A percentile compares a stretch with the other conserved stretches of the same genome.
Evolutionary conservation across 306 rosid genomes (phyloP).

Genomic region (Inga laurina): DNA sequence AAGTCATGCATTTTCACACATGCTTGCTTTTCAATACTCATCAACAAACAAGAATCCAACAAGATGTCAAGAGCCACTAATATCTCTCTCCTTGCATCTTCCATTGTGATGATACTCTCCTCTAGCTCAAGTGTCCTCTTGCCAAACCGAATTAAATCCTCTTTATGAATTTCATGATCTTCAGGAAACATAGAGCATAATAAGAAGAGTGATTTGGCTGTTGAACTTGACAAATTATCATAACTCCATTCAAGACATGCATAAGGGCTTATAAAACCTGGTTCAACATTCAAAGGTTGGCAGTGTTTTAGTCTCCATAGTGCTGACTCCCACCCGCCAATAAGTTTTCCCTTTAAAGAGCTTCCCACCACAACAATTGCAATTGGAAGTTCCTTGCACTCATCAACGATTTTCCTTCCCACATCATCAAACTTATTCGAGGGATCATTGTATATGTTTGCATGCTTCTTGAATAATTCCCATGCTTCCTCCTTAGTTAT

Average conservation of each 20-base stretch:
- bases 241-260: neutral
- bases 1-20: conserved; percentile 10
- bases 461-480: neutral
- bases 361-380: neutral
- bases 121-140: neutral
- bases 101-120: neutral
- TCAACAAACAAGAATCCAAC: neutral
- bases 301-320: neutral
- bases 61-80: neutral
- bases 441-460: neutral
- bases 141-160: neutral
- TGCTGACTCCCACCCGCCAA: neutral
- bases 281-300: neutral
- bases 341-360: neutral
- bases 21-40: fast-evolving
- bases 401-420: neutral
- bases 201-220: neutral
- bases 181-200: conserved; percentile 15
- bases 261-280: neutral
- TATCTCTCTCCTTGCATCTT: neutral
- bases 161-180: neutral
- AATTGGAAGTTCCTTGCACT: neutral
- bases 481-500: neutral
- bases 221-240: neutral
- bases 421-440: neutral